Evolutionary conservation across 179 eudicot species (phyloP), one percentile per base, ranked within the genome.

Genomic region (Camellia oleifera): DNA sequence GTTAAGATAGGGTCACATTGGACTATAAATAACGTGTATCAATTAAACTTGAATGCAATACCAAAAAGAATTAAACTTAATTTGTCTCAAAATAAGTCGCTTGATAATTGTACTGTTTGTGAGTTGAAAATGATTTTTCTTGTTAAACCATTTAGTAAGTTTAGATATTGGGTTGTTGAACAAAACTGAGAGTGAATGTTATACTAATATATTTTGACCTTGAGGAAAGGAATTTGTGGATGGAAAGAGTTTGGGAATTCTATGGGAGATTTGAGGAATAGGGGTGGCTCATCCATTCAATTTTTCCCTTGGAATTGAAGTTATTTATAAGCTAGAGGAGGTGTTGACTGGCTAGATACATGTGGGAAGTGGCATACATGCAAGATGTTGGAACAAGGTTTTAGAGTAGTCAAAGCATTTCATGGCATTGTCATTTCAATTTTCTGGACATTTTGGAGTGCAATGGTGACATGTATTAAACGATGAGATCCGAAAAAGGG

Each of bases 301-400:
- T 0, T 46, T 26, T 54, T 80, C 14, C 68, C 82, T 14, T 68
- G 74, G 75, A 45, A 75, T 81, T 45, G 12, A 54, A 80, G 78
- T 50, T n/a, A 71, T 74, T 73, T 53, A 26, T 53, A 40, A 32
- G 58, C 26, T 63, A 54, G 57, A 11, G 69, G 69, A 14, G 53
- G 63, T 13, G 72, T 58, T 58, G 75, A 80, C 74, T 18, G 53
- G 68, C n/a, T 71, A 75, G 70, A 74, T 65, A 66, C 54, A 74
- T 53, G 72, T 80, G 77, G 82, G 46, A 32, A 45, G 62, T 57
- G 71, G 77, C 54, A 48, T 15, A 65, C 77, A 74, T 76, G 71
- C 48, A 77, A 20, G 4, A 46, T 77, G 58, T 14, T 77, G 58
- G 54, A 64, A 64, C 72, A 76, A 44, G 7, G 20, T n/a, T 11